phyloP scores from a whole-genome alignment of 2,329 filamentous ascomycete genomes.

The Aspergillus sp. region DNA sequence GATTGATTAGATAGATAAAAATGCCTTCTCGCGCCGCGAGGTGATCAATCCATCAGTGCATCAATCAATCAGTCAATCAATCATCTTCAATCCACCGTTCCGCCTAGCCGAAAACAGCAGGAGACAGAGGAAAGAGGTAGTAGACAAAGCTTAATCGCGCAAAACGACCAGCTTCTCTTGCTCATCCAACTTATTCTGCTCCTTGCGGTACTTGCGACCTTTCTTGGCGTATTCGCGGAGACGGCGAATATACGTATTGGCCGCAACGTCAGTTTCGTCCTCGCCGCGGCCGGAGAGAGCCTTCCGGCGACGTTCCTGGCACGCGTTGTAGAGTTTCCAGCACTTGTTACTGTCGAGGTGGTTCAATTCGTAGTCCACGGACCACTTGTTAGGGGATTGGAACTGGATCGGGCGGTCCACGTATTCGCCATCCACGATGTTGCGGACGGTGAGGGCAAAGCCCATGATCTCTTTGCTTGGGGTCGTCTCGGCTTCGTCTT shows the following conservation, averaged over 20 bases:
- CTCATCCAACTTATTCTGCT: slow-evolving; percentile 57
- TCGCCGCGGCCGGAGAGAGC: slow-evolving; percentile 41
- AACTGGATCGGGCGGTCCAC: slow-evolving; percentile 63
- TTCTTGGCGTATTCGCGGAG: slow-evolving; percentile 49
- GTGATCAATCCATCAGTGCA: background rate
- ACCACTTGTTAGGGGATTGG: slow-evolving; percentile 59
- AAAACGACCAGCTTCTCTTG: slow-evolving; percentile 41
- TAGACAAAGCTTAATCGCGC: slow-evolving; percentile 10
- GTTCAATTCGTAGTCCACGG: slow-evolving; percentile 74
- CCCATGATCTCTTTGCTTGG: slow-evolving; percentile 57
- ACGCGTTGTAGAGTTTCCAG: slow-evolving; percentile 56
- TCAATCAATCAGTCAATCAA: background rate
- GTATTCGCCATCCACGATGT: slow-evolving; percentile 67
- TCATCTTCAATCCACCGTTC: background rate
- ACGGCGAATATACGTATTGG: slow-evolving; percentile 47
- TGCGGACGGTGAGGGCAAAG: slow-evolving; percentile 71
- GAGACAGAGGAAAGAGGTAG: background rate
- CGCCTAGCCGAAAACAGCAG: background rate
- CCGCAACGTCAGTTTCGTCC: slow-evolving; percentile 46
- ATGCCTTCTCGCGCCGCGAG: background rate
- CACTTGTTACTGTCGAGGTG: slow-evolving; percentile 58
- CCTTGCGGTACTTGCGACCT: slow-evolving; percentile 62
- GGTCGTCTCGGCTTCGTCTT: background rate
- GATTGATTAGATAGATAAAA: background rate
- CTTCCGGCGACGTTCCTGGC: slow-evolving; percentile 59